These are phyloP conservation scores for Arthrobotrys entomopaga DNA, from an alignment of 2,329 filamentous ascomycete genomes.

Conservation along the genomic window DNA sequence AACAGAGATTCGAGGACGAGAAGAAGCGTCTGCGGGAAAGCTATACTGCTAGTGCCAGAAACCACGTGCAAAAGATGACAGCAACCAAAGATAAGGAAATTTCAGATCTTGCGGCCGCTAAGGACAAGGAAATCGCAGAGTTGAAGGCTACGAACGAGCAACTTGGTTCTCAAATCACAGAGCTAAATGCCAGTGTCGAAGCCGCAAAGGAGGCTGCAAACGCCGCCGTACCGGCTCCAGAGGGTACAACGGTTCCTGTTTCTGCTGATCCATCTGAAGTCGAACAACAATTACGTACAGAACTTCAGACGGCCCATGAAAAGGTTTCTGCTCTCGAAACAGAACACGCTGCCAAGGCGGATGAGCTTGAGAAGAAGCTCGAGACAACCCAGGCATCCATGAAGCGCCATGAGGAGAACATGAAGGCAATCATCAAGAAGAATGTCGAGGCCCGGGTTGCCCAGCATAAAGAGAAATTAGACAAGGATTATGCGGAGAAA, in stretches of 20 bases:
- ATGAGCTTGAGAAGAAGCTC: conserved; percentile 54
- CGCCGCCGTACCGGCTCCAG: conserved; percentile 2
- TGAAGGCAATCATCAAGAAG: conserved; percentile 51
- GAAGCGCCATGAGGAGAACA: conserved; percentile 50
- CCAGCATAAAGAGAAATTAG: conserved; percentile 67
- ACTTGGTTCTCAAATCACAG: conserved; percentile 32
- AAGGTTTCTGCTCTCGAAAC: conserved; percentile 36
- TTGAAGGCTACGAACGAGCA: conserved; percentile 32
- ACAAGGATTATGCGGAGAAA: conserved; percentile 70
- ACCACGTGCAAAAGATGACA: conserved; percentile 57
- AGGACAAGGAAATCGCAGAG: conserved; percentile 40
- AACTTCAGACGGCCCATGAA: conserved; percentile 38
- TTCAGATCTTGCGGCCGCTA: conserved; percentile 30
- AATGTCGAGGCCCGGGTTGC: conserved; percentile 65
- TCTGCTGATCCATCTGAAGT: conserved; percentile 32
- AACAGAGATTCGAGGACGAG: conserved; percentile 55
- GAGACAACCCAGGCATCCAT: conserved; percentile 51
- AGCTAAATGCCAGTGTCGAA: conserved; percentile 40
- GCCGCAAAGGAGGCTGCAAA: conserved; percentile 29
- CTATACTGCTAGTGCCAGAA: conserved; percentile 41
- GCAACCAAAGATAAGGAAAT: conserved; percentile 55
- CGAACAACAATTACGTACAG: conserved; percentile 33
- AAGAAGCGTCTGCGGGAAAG: conserved; percentile 47
- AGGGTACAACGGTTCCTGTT: not conserved
- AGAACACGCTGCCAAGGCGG: conserved; percentile 33